Percentiles rank a stretch among this genome's conserved stretches.
These are phyloP conservation scores for Boletales sp. DNA, from an alignment of 768 basidiomycete genomes.

Conservation along the genomic window DNA sequence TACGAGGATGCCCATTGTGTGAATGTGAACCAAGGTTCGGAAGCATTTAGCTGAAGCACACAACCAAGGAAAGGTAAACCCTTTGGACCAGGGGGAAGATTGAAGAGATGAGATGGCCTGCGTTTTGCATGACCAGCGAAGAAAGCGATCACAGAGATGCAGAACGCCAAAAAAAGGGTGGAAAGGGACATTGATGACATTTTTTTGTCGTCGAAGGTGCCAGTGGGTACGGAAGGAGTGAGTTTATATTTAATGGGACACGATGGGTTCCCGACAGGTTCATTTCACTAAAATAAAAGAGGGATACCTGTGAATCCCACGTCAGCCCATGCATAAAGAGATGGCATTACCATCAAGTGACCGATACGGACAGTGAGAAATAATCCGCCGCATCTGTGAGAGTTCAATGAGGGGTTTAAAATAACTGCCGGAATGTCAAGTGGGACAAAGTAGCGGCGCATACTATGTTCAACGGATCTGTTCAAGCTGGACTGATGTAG, in stretches of 20 bases:
- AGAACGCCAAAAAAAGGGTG: slow-evolving; percentile 4
- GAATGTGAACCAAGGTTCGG: slow-evolving; percentile 33
- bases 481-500: too few relatives aligned
- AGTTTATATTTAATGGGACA: slow-evolving; percentile 16
- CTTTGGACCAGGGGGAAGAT: slow-evolving; percentile 29
- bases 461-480: too few relatives aligned
- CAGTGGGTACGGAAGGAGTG: neutral
- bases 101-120: slow-evolving; percentile 1
- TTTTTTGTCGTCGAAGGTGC: neutral
- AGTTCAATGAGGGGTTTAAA: too few relatives aligned
- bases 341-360: neutral
- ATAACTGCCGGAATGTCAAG: too few relatives aligned
- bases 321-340: neutral
- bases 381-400: neutral
- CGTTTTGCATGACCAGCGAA: slow-evolving; percentile 9
- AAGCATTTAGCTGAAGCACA: slow-evolving; percentile 21
- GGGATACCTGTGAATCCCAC: slow-evolving; percentile 5
- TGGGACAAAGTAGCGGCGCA: too few relatives aligned
- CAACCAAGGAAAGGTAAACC: slow-evolving; percentile 31
- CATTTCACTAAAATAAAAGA: slow-evolving; percentile 8
- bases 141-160: slow-evolving; percentile 8
- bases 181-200: slow-evolving; percentile 7
- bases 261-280: neutral
- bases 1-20: slow-evolving; percentile 27
- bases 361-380: neutral